phyloP scores from a whole-genome alignment of 2,329 filamentous ascomycete genomes.

The Cladosporium halotolerans region DNA sequence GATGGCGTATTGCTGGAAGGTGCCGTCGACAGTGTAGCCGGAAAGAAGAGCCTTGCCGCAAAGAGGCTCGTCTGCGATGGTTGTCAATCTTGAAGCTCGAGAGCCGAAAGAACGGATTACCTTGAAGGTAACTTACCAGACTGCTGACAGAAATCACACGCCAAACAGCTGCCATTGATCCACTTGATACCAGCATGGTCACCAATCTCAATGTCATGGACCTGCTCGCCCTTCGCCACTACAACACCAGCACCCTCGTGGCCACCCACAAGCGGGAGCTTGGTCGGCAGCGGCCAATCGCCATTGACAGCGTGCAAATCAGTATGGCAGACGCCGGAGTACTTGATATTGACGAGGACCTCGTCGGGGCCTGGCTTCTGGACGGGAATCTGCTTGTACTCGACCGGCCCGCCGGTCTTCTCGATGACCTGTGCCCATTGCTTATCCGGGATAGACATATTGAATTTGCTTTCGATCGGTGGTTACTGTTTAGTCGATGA shows the following conservation, averaged over 20 bases:
- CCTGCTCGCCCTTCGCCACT: constrained; percentile 70
- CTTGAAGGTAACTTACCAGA: constrained; percentile 64
- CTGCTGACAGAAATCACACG: constrained; percentile 76
- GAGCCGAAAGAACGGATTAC: too few species aligned
- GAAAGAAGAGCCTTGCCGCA: constrained; percentile 70
- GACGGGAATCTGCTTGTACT: constrained; percentile 78
- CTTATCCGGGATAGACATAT: constrained; percentile 59
- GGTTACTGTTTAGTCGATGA: not conserved
- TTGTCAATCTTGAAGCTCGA: not conserved
- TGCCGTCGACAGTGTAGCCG: constrained; percentile 87
- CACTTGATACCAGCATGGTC: constrained; percentile 85
- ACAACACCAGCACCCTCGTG: constrained; percentile 74
- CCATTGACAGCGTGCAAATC: constrained; percentile 77
- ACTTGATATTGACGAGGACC: constrained; percentile 87
- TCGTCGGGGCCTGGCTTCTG: constrained; percentile 77
- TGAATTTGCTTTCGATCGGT: not conserved
- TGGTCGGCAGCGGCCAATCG: constrained; percentile 80
- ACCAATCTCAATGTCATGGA: constrained; percentile 71
- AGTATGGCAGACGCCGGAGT: constrained; percentile 85
- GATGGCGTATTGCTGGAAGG: constrained; percentile 88
- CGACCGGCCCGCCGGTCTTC: constrained; percentile 62
- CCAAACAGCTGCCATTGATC: constrained; percentile 81
- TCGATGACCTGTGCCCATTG: constrained; percentile 93
- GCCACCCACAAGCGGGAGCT: constrained; percentile 79
- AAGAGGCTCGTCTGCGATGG: constrained; percentile 64